Conservation (phyloP, 805 yeast genomes). For the Teunomyces gatunensis region DNA sequence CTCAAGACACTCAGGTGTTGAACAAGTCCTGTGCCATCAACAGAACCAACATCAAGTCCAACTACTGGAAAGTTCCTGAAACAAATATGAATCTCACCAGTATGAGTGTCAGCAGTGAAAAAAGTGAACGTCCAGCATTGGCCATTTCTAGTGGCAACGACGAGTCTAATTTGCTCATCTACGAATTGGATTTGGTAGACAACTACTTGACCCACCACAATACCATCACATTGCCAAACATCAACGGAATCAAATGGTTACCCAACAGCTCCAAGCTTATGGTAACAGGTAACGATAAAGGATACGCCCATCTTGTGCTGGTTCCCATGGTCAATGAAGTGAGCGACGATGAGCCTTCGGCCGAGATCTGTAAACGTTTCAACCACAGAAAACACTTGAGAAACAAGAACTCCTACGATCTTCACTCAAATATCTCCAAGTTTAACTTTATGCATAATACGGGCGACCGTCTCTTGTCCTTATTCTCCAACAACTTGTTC, state of each 20-base stretch:
- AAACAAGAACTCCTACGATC: slow-evolving; percentile 17
- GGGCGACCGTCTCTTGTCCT: slow-evolving; percentile 51
- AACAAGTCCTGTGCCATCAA: slow-evolving; percentile 42
- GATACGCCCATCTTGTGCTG: slow-evolving; percentile 68
- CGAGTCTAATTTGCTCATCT: slow-evolving; percentile 49
- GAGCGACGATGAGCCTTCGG: slow-evolving; percentile 43
- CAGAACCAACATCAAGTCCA: slow-evolving; percentile 40
- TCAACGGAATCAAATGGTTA: slow-evolving; percentile 54
- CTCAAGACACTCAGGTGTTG: slow-evolving; percentile 32
- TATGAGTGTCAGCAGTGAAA: slow-evolving; percentile 24
- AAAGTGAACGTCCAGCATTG: slow-evolving; percentile 32
- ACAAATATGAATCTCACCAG: slow-evolving; percentile 45
- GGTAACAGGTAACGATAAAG: slow-evolving; percentile 75
- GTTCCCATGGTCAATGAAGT: slow-evolving; percentile 50
- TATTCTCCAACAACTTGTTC: slow-evolving; percentile 68
- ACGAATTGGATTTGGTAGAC: slow-evolving; percentile 39
- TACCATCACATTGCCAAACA: slow-evolving; percentile 57
- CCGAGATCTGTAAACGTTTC: slow-evolving; percentile 74
- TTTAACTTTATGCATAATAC: slow-evolving; percentile 27
- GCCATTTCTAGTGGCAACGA: slow-evolving; percentile 53
- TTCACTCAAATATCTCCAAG: slow-evolving; percentile 24
- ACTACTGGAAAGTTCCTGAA: slow-evolving; percentile 47
- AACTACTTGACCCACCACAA: slow-evolving; percentile 53
- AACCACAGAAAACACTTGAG: slow-evolving; percentile 70
- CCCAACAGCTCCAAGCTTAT: slow-evolving; percentile 40